A percentile compares a stretch with the other conserved stretches of the same genome.
These are phyloP conservation scores for Septoria linicola DNA, from an alignment of 2,329 filamentous ascomycete genomes.

Conservation along the genomic window DNA sequence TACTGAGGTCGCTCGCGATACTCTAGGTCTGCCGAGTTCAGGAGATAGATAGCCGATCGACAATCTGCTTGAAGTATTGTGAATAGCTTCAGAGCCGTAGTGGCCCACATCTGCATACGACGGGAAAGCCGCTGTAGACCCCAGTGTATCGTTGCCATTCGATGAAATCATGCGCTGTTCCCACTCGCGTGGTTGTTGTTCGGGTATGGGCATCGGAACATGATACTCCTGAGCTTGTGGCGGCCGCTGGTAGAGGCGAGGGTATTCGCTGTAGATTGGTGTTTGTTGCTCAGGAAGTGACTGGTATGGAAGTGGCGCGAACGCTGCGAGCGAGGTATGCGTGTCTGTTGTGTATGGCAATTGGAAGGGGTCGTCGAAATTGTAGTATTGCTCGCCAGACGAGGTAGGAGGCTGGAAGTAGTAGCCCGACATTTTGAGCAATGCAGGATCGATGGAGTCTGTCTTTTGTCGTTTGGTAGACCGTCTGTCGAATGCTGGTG, in stretches of 20 bases:
- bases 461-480: conserved; percentile 11
- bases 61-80: conserved; percentile 6
- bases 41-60: conserved; percentile 27
- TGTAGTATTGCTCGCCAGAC: conserved; percentile 21
- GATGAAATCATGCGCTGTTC: conserved; percentile 14
- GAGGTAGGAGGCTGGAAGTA: conserved; percentile 18
- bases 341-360: conserved; percentile 14
- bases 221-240: conserved; percentile 18
- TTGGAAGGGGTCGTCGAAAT: conserved; percentile 12
- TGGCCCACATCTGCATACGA: conserved; percentile 17
- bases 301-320: conserved; percentile 9
- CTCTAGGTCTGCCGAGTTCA: conserved; percentile 14
- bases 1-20: conserved; percentile 31
- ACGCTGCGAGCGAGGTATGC: conserved; percentile 11
- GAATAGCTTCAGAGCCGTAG: background rate
- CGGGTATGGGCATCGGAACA: conserved; percentile 4
- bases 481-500: conserved; percentile 6
- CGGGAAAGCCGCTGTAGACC: background rate
- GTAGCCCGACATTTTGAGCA: conserved; percentile 26
- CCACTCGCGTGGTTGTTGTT: conserved; percentile 16
- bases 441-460: conserved; percentile 5
- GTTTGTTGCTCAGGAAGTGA: conserved; percentile 7
- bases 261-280: conserved; percentile 5
- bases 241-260: conserved; percentile 15
- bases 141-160: background rate